Conservation (phyloP, 305 asterid species). For the Solanum hybrid region DNA sequence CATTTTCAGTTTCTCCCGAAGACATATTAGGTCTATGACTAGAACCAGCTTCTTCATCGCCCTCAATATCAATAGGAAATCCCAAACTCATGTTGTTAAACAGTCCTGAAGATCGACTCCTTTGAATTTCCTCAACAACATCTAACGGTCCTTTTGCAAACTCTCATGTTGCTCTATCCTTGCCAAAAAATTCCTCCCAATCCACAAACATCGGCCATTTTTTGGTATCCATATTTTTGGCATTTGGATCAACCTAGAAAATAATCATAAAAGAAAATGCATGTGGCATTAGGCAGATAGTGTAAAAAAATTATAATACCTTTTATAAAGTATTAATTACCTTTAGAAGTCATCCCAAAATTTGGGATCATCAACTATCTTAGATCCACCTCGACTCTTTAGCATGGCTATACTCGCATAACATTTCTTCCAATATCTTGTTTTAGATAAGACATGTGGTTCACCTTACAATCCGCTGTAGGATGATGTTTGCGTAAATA, state of each 20-base stretch:
- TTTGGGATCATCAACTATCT: not conserved
- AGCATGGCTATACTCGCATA: not conserved
- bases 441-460: not conserved
- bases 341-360: not conserved
- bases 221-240: too few relatives aligned
- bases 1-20: too few relatives aligned
- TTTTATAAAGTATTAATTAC: too few relatives aligned
- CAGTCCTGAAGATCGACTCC: not conserved
- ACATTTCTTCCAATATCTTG: not conserved
- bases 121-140: not conserved
- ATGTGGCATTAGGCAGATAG: not conserved
- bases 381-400: not conserved
- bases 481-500: not conserved
- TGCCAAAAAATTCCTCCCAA: not conserved
- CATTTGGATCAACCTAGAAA: not conserved
- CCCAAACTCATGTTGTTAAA: not conserved
- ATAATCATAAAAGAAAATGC: not conserved
- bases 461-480: not conserved
- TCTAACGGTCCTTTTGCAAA: not conserved
- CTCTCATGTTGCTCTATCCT: not conserved
- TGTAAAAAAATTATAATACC: not conserved
- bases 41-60: not conserved
- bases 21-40: not conserved
- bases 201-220: not conserved
- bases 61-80: not conserved